phyloP scores from a whole-genome alignment of 2,329 filamentous ascomycete genomes.

The Magnaporthiopsis incrustans region DNA sequence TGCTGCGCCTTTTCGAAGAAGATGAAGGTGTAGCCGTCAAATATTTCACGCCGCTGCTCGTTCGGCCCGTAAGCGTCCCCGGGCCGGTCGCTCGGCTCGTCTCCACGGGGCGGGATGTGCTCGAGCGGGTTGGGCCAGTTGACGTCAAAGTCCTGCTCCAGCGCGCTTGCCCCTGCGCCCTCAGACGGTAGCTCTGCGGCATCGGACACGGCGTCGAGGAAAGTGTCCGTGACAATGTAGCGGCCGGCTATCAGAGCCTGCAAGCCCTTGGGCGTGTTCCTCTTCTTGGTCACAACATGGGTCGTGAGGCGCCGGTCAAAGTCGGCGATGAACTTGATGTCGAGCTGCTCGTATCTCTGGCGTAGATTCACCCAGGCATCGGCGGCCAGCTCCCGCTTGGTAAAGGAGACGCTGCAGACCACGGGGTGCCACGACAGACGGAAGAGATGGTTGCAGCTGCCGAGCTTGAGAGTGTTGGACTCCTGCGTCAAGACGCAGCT shows the following conservation, averaged over 20 bases:
- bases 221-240: constrained; percentile 67
- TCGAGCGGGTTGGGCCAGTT: constrained; percentile 70
- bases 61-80: constrained; percentile 67
- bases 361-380: constrained; percentile 56
- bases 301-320: constrained; percentile 68
- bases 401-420: constrained; percentile 74
- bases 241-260: constrained; percentile 78
- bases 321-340: constrained; percentile 74
- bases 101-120: constrained; percentile 65
- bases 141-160: constrained; percentile 73
- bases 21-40: constrained; percentile 81
- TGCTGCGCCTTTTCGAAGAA: constrained; percentile 74
- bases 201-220: constrained; percentile 62
- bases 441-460: constrained; percentile 58
- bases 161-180: constrained; percentile 35
- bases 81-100: constrained; percentile 64
- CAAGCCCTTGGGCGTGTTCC: constrained; percentile 81
- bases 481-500: constrained; percentile 47
- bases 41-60: constrained; percentile 57
- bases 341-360: constrained; percentile 67
- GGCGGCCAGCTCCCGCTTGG: constrained; percentile 59
- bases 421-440: constrained; percentile 69
- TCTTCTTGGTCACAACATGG: constrained; percentile 80
- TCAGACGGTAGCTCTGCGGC: constrained; percentile 40
- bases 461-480: constrained; percentile 62